Evolutionary conservation across 495 filamentous ascomycete species (phyloP).

Genomic region (Penicillium egyptiacum): DNA sequence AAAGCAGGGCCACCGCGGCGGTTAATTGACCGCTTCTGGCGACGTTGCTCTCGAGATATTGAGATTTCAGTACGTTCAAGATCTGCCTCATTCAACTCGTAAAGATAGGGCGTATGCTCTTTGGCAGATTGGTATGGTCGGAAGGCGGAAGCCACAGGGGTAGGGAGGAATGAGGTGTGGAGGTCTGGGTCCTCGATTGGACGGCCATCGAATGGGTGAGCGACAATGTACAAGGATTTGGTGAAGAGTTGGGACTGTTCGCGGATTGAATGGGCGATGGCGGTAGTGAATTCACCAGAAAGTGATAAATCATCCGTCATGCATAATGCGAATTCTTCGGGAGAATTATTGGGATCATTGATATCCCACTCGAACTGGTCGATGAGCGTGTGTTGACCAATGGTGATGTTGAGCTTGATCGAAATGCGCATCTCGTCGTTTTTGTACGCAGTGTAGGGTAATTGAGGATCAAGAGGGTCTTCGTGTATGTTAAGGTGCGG

Average conservation of each 20-base stretch:
- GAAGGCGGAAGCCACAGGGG: slow-evolving; percentile 79
- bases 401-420: slow-evolving; percentile 95
- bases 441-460: slow-evolving; percentile 92
- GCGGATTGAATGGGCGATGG: slow-evolving; percentile 94
- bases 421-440: slow-evolving; percentile 98
- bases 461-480: slow-evolving; percentile 82
- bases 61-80: slow-evolving; percentile 89
- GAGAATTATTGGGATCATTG: slow-evolving; percentile 88
- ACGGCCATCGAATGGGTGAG: slow-evolving; percentile 92
- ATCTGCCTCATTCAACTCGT: slow-evolving; percentile 88
- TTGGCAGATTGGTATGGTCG: slow-evolving; percentile 86
- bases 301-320: slow-evolving; percentile 91
- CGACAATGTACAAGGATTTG: slow-evolving; percentile 86
- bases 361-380: slow-evolving; percentile 99
- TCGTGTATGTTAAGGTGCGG: slow-evolving; percentile 88
- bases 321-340: slow-evolving; percentile 86
- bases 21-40: slow-evolving; percentile 93
- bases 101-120: slow-evolving; percentile 89
- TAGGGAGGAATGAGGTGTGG: slow-evolving; percentile 77
- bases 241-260: slow-evolving; percentile 95
- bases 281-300: slow-evolving; percentile 93
- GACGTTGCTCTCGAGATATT: slow-evolving; percentile 85
- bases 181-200: slow-evolving; percentile 91
- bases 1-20: slow-evolving; percentile 90
- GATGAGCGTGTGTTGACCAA: slow-evolving; percentile 88